Conservation (phyloP, 345 rosid genomes). For the Pseudoturritis turrita region DNA sequence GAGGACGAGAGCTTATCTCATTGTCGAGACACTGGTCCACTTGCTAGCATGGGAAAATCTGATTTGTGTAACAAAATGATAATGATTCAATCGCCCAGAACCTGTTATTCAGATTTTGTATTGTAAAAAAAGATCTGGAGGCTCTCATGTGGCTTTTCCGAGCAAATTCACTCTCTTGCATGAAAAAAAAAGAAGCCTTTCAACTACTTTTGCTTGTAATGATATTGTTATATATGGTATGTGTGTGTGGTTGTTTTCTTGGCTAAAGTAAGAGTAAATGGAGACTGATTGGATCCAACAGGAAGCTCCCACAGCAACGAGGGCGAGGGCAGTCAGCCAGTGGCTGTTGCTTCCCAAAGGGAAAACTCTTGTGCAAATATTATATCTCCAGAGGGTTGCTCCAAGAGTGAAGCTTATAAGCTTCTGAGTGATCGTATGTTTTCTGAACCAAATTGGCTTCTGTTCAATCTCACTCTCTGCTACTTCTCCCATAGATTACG, state of each 20-base stretch:
- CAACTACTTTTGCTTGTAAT: background rate
- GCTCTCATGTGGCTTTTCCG: background rate
- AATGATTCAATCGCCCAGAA: background rate
- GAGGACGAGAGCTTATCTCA: background rate
- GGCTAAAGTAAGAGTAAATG: constrained; percentile 15
- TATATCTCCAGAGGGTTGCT: constrained; percentile 53
- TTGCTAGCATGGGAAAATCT: background rate
- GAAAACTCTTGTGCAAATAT: constrained; percentile 32
- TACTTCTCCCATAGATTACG: background rate
- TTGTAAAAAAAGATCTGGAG: background rate
- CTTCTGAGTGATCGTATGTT: constrained; percentile 67
- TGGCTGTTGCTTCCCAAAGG: constrained; percentile 26
- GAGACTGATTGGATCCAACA: constrained; percentile 45
- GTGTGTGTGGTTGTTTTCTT: background rate
- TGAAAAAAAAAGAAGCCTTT: background rate
- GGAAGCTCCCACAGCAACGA: constrained; percentile 44
- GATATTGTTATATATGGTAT: background rate
- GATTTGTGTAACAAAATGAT: too few species aligned
- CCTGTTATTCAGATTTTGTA: background rate
- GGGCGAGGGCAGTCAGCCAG: constrained; percentile 50
- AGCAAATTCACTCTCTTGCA: background rate
- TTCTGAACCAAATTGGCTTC: background rate
- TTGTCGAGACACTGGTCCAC: background rate
- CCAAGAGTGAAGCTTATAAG: constrained; percentile 56
- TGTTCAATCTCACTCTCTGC: background rate